Conservation (phyloP, 345 rosid genomes). For the Bruguiera gymnorhiza region DNA sequence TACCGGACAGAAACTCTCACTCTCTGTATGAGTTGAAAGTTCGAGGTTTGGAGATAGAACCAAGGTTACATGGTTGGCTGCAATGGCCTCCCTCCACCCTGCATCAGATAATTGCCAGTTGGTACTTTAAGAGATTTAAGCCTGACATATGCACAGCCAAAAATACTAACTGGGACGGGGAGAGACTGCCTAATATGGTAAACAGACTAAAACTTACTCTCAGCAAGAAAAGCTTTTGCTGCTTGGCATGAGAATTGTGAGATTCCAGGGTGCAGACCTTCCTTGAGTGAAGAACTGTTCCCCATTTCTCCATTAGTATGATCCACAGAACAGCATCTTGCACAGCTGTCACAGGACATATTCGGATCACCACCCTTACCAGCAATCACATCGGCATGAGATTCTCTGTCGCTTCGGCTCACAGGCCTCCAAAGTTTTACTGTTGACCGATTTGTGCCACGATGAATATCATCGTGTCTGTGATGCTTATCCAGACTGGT, state of each 20-base stretch:
- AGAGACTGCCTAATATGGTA: too few relatives aligned
- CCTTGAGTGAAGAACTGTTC: conserved; percentile 13
- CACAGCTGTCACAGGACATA: conserved; percentile 16
- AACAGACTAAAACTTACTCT: conserved; percentile 48
- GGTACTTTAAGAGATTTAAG: not conserved
- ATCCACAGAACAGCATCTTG: conserved; percentile 12
- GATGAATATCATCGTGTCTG: conserved; percentile 27
- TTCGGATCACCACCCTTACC: conserved; percentile 21
- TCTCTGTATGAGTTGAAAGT: conserved; percentile 19
- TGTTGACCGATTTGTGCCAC: conserved; percentile 23
- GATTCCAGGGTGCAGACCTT: conserved; percentile 25
- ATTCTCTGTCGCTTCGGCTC: conserved; percentile 33
- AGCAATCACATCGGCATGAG: conserved; percentile 13
- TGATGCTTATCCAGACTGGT: conserved; percentile 33
- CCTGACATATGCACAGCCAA: too few relatives aligned
- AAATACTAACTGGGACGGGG: too few relatives aligned
- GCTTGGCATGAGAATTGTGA: conserved; percentile 47
- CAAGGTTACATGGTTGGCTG: conserved; percentile 62
- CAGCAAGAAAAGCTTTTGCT: conserved; percentile 73
- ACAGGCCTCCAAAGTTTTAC: conserved; percentile 50
- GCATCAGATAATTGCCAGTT: conserved; percentile 7
- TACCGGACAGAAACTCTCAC: conserved; percentile 17
- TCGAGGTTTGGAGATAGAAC: conserved; percentile 47
- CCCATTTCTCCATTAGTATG: conserved; percentile 11
- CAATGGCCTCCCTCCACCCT: conserved; percentile 92